A percentile compares a stretch with the other conserved stretches of the same genome.
These are phyloP conservation scores for Lenzites betulinus DNA, from an alignment of 768 basidiomycete genomes.

Conservation along the genomic window DNA sequence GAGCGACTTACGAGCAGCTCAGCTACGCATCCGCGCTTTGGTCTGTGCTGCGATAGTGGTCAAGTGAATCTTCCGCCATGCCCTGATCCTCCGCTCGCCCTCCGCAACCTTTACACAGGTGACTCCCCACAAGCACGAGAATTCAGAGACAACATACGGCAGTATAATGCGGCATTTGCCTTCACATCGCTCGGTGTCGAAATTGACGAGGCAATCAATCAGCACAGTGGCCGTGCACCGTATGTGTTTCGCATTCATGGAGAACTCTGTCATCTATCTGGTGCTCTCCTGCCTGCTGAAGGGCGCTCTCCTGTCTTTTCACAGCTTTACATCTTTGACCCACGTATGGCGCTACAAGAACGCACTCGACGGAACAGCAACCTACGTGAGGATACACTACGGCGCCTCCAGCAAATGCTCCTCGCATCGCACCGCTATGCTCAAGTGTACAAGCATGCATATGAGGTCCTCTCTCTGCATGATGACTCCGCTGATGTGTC, in stretches of 20 bases:
- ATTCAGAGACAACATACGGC: slow-evolving; percentile 39
- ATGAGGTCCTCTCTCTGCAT: slow-evolving; percentile 35
- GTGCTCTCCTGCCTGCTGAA: slow-evolving; percentile 33
- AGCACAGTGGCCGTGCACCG: slow-evolving; percentile 30
- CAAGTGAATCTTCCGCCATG: slow-evolving; percentile 32
- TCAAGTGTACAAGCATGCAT: slow-evolving; percentile 39
- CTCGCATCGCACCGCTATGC: slow-evolving; percentile 28
- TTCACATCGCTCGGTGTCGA: slow-evolving; percentile 41
- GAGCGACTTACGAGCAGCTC: slow-evolving; percentile 30
- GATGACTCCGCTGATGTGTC: neutral
- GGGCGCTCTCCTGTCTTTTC: slow-evolving; percentile 34
- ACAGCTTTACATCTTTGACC: slow-evolving; percentile 46
- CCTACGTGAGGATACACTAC: slow-evolving; percentile 12
- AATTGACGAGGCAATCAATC: slow-evolving; percentile 33
- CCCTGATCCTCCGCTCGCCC: slow-evolving; percentile 26
- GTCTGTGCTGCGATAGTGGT: slow-evolving; percentile 40
- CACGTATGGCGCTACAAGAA: slow-evolving; percentile 34
- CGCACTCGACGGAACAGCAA: slow-evolving; percentile 17
- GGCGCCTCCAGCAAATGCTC: slow-evolving; percentile 18
- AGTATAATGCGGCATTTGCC: slow-evolving; percentile 45
- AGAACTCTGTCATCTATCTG: slow-evolving; percentile 39
- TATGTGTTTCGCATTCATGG: slow-evolving; percentile 40
- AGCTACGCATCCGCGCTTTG: slow-evolving; percentile 30
- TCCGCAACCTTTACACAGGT: slow-evolving; percentile 26
- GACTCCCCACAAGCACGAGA: slow-evolving; percentile 19